Conservation (phyloP, 768 basidiomycete species). For the Pulveroboletus sp. region DNA sequence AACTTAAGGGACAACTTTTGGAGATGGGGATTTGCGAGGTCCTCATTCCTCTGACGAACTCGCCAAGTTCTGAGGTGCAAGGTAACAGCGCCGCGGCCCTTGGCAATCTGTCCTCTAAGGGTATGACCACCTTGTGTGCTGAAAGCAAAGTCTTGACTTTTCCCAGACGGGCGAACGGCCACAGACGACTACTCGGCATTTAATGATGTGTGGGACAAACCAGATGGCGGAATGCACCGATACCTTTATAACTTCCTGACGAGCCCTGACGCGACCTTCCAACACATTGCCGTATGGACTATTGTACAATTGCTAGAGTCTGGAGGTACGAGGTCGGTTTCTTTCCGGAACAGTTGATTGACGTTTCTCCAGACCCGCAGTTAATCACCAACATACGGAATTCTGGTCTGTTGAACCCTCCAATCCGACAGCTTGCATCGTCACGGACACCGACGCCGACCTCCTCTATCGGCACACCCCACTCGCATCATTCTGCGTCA, state of each 20-base stretch:
- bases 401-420: slow-evolving; percentile 76
- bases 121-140: slow-evolving; percentile 36
- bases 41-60: slow-evolving; percentile 93
- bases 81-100: slow-evolving; percentile 98
- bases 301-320: slow-evolving; percentile 97
- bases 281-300: slow-evolving; percentile 99
- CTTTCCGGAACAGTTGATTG: not conserved
- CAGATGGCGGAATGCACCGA: slow-evolving; percentile 93
- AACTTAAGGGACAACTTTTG: slow-evolving; percentile 91
- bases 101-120: slow-evolving; percentile 96
- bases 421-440: slow-evolving; percentile 78
- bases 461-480: slow-evolving; percentile 73
- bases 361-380: slow-evolving; percentile 61
- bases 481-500: slow-evolving; percentile 60
- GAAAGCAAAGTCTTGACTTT: not conserved
- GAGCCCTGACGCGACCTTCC: slow-evolving; percentile 94
- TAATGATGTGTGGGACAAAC: slow-evolving; percentile 97
- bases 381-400: slow-evolving; percentile 86
- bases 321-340: slow-evolving; percentile 51
- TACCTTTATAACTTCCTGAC: slow-evolving; percentile 93
- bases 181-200: slow-evolving; percentile 94
- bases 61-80: slow-evolving; percentile 94
- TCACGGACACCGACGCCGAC: slow-evolving; percentile 66
- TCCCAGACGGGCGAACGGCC: slow-evolving; percentile 66
- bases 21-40: slow-evolving; percentile 99